phyloP scores from a whole-genome alignment of 2,329 filamentous ascomycete species.

The Talaromyces verruculosus region DNA sequence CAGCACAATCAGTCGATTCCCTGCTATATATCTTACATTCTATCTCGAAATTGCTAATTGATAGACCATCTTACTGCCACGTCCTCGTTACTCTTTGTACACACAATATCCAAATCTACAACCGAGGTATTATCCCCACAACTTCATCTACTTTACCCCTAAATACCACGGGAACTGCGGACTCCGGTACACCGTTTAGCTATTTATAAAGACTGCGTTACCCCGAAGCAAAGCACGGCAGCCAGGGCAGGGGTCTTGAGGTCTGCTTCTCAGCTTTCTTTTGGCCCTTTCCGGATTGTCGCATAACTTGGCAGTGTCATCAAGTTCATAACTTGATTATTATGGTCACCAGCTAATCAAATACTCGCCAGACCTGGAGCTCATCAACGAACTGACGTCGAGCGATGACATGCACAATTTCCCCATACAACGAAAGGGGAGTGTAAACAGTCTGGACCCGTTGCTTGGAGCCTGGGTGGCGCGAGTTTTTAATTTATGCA shows the following conservation, averaged over 20 bases:
- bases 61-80: conserved; percentile 6
- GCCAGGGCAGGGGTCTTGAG: neutral
- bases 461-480: neutral
- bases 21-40: neutral
- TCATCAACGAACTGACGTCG: neutral
- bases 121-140: neutral
- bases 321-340: neutral
- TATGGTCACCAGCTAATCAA: neutral
- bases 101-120: neutral
- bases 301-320: neutral
- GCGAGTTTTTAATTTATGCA: conserved; percentile 8
- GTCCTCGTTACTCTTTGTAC: neutral
- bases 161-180: conserved; percentile 1
- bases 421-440: neutral
- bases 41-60: neutral
- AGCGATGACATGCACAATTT: neutral
- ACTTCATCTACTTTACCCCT: neutral
- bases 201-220: neutral
- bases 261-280: neutral
- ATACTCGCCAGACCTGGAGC: neutral
- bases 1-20: neutral
- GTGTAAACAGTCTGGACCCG: neutral
- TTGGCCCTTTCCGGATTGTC: neutral
- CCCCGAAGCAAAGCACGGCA: neutral
- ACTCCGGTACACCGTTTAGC: conserved; percentile 9